phyloP scores from a whole-genome alignment of 192 early-diverging fungal species.

The Dimargaris cristalligena region DNA sequence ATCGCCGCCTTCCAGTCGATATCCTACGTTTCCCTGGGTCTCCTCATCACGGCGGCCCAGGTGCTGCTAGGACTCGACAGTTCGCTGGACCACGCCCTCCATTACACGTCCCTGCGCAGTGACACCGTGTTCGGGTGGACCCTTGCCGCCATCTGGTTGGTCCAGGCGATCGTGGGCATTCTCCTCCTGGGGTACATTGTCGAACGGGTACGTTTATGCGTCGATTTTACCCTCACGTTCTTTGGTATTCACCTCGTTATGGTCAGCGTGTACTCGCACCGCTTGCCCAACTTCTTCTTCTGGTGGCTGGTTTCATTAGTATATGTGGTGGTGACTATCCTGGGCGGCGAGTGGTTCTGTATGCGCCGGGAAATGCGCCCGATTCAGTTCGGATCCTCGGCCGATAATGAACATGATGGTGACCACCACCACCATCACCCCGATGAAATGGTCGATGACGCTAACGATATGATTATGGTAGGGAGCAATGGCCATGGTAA shows the following conservation, averaged over 20 bases:
- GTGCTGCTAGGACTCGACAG: slow-evolving; percentile 15
- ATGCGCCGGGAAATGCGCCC: slow-evolving; percentile 26
- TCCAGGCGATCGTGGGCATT: slow-evolving; percentile 18
- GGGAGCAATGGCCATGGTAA: too few relatives aligned
- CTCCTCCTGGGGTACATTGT: slow-evolving; percentile 28
- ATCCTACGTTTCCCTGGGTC: slow-evolving; percentile 21
- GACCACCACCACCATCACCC: too few relatives aligned
- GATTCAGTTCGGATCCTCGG: slow-evolving; percentile 20
- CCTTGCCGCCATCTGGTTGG: slow-evolving; percentile 13
- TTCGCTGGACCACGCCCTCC: slow-evolving; percentile 19
- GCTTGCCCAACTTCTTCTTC: slow-evolving; percentile 13
- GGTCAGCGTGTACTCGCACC: slow-evolving; percentile 17
- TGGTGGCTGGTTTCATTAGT: slow-evolving; percentile 18
- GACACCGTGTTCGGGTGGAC: slow-evolving; percentile 26
- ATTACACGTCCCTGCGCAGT: slow-evolving; percentile 16
- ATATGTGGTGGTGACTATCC: slow-evolving; percentile 15
- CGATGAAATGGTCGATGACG: too few relatives aligned
- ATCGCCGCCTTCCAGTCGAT: slow-evolving; percentile 27
- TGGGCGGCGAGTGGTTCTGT: slow-evolving; percentile 25
- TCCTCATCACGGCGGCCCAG: slow-evolving; percentile 14
- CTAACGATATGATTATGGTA: too few relatives aligned
- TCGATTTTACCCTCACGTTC: slow-evolving; percentile 28
- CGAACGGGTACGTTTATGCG: slow-evolving; percentile 25
- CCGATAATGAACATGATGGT: too few relatives aligned
- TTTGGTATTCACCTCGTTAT: slow-evolving; percentile 22